Conservation (phyloP, 2,329 filamentous ascomycete species). For the Neofusicoccum kwambonambiense region DNA sequence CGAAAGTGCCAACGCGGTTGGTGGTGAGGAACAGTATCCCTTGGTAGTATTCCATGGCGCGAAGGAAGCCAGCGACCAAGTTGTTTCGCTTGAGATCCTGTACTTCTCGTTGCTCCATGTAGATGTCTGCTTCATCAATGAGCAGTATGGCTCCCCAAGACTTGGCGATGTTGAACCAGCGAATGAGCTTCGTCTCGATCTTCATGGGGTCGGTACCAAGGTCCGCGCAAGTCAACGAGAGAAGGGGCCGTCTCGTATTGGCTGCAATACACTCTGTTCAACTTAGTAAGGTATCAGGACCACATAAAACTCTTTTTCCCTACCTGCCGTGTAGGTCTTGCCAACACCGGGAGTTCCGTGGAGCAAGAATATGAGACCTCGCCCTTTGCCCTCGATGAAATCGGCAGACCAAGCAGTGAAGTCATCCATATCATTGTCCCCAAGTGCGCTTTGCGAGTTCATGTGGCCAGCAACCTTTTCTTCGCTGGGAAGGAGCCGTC, state of each 20-base stretch:
- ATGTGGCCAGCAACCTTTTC: too few species aligned
- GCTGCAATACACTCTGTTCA: slow-evolving; percentile 36
- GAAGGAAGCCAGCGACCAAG: slow-evolving; percentile 36
- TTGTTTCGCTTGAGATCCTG: slow-evolving; percentile 32
- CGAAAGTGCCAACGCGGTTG: slow-evolving; percentile 33
- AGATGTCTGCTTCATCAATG: slow-evolving; percentile 38
- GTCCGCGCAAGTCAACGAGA: slow-evolving; percentile 32
- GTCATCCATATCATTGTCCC: too few species aligned
- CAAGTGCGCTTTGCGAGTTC: too few species aligned
- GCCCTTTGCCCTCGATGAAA: background rate
- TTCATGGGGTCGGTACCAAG: slow-evolving; percentile 23
- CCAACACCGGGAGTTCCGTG: slow-evolving; percentile 11
- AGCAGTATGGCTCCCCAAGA: slow-evolving; percentile 29
- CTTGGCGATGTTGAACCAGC: slow-evolving; percentile 24
- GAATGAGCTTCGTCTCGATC: slow-evolving; percentile 16
- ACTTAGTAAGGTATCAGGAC: background rate
- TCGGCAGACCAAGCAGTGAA: background rate
- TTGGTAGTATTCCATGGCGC: slow-evolving; percentile 39
- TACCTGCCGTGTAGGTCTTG: slow-evolving; percentile 31
- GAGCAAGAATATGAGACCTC: background rate
- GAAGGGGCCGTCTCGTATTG: slow-evolving; percentile 32
- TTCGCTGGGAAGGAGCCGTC: too few species aligned
- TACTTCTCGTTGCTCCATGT: slow-evolving; percentile 33
- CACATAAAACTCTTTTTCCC: background rate
- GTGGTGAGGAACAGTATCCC: slow-evolving; percentile 43